These are phyloP conservation scores for Lobosporangium transversale DNA, from an alignment of 192 early-diverging fungal genomes.

Conservation along the genomic window DNA sequence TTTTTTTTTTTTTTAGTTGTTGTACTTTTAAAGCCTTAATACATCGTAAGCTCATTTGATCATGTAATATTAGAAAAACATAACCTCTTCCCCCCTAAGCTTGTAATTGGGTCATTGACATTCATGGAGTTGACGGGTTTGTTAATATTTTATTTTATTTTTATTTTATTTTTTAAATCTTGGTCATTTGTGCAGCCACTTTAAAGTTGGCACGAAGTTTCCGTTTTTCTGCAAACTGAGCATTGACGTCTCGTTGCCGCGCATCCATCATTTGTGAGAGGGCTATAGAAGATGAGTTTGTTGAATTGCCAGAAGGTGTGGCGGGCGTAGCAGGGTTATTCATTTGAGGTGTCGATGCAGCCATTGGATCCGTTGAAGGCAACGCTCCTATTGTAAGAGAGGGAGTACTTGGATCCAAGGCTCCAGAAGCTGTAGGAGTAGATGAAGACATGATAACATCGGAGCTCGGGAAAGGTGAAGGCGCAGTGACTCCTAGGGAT, in stretches of 20 bases:
- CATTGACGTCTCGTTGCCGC: constrained; percentile 29
- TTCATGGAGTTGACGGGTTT: constrained; percentile 4
- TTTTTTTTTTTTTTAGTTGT: too few relatives aligned
- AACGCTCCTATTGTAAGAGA: not conserved
- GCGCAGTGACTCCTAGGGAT: not conserved
- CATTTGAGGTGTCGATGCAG: not conserved
- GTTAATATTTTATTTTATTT: not conserved
- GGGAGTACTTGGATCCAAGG: not conserved
- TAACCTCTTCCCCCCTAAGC: too few relatives aligned
- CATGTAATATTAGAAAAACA: too few relatives aligned
- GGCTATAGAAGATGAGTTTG: not conserved
- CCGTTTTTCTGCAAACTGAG: constrained; percentile 20
- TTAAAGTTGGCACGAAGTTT: constrained; percentile 21
- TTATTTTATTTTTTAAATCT: constrained; percentile 15
- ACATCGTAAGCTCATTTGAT: not conserved
- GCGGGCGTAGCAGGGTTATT: constrained; percentile 16
- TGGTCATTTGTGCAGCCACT: constrained; percentile 32
- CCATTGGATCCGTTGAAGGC: not conserved
- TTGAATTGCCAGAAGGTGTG: constrained; percentile 22
- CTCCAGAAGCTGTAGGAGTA: constrained; percentile 13
- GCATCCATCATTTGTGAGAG: constrained; percentile 46
- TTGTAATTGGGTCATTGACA: too few relatives aligned
- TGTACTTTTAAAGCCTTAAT: too few relatives aligned
- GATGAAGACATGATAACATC: constrained; percentile 32
- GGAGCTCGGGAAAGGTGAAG: constrained; percentile 22